Evolutionary conservation across 352 stramenopile species (phyloP).

Genomic region (Phytophthora sp.): DNA sequence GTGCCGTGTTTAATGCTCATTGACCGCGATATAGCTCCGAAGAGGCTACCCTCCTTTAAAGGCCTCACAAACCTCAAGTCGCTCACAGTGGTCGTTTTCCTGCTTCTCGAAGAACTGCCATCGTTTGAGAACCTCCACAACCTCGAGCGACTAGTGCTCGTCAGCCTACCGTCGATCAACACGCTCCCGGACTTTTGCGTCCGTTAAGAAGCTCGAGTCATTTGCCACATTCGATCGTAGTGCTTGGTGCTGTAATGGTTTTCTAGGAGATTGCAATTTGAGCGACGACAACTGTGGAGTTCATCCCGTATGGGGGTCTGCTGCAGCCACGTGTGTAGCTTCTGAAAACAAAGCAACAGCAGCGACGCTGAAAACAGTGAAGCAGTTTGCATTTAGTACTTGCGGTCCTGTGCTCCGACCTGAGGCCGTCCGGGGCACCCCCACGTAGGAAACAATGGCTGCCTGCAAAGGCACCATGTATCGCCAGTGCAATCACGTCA

Average conservation of each 20-base stretch:
- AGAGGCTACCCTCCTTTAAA: constrained; percentile 18
- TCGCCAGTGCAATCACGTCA: constrained; percentile 6
- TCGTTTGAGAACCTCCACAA: constrained; percentile 11
- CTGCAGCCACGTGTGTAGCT: constrained; percentile 5
- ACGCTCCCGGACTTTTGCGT: constrained; percentile 11
- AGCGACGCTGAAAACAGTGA: background rate
- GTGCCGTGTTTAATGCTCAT: constrained; percentile 50
- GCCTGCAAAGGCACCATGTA: constrained; percentile 36
- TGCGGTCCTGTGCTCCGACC: background rate
- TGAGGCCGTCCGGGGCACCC: background rate
- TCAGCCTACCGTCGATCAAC: background rate
- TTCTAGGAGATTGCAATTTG: constrained; percentile 20
- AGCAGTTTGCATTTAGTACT: background rate
- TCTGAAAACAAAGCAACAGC: background rate
- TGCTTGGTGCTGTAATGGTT: constrained; percentile 34
- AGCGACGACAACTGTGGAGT: constrained; percentile 5
- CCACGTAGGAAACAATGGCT: background rate
- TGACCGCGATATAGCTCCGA: constrained; percentile 22
- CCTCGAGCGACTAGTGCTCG: constrained; percentile 26
- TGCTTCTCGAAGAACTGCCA: constrained; percentile 8
- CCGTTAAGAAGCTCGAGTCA: constrained; percentile 7
- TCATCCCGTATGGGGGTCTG: constrained; percentile 8
- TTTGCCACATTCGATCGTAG: constrained; percentile 10
- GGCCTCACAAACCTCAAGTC: constrained; percentile 31
- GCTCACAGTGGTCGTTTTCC: constrained; percentile 16